These are phyloP conservation scores for Paecilomyces formosus DNA, from an alignment of 2,329 filamentous ascomycete genomes.

Conservation along the genomic window DNA sequence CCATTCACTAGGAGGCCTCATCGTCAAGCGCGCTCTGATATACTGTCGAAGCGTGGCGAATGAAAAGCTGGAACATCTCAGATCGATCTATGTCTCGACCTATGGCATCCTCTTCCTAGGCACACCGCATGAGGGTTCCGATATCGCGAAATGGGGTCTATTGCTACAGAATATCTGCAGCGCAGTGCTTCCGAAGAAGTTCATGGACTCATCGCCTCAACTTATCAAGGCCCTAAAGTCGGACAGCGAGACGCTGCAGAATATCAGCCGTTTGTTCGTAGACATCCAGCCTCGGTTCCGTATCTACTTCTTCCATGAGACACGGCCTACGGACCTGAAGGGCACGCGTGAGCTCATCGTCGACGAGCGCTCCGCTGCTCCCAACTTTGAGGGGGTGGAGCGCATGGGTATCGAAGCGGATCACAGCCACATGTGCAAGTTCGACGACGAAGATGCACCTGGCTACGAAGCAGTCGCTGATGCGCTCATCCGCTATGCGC, in stretches of 20 bases:
- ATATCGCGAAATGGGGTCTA: slow-evolving; percentile 60
- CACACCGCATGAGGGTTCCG: slow-evolving; percentile 66
- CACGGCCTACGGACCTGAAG: slow-evolving; percentile 61
- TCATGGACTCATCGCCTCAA: slow-evolving; percentile 61
- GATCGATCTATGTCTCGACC: slow-evolving; percentile 66
- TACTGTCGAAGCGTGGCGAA: slow-evolving; percentile 57
- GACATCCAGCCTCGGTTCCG: slow-evolving; percentile 64
- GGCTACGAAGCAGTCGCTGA: slow-evolving; percentile 54
- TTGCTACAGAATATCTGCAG: slow-evolving; percentile 62
- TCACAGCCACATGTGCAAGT: slow-evolving; percentile 68
- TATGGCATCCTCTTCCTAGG: slow-evolving; percentile 71
- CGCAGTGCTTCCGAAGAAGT: slow-evolving; percentile 55
- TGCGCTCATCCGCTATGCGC: slow-evolving; percentile 38
- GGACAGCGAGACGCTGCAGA: slow-evolving; percentile 66
- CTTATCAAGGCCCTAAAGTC: slow-evolving; percentile 64
- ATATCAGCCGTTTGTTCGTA: slow-evolving; percentile 66
- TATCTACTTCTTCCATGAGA: slow-evolving; percentile 71
- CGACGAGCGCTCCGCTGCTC: slow-evolving; percentile 61
- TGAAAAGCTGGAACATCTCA: slow-evolving; percentile 55
- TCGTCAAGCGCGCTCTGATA: slow-evolving; percentile 63
- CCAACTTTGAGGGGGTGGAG: slow-evolving; percentile 60
- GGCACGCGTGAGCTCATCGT: slow-evolving; percentile 59
- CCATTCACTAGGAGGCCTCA: slow-evolving; percentile 65
- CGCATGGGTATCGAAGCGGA: slow-evolving; percentile 68
- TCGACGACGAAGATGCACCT: slow-evolving; percentile 54